These are phyloP conservation scores for Pelargonium australe DNA, from an alignment of 441 rosid species.

Conservation along the genomic window DNA sequence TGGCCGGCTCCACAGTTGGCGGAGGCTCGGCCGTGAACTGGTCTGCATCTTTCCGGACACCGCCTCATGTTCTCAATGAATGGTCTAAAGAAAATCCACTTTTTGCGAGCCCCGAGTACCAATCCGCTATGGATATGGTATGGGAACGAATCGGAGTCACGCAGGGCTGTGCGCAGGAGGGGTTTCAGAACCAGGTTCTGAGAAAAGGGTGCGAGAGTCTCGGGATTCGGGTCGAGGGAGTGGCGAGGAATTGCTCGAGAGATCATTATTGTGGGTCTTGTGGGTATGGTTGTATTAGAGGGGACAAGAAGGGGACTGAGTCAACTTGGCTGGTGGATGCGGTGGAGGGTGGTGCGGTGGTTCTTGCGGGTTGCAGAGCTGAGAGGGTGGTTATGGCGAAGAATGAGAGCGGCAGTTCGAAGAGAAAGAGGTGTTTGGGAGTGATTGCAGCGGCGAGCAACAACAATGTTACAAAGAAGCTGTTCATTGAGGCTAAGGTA, in stretches of 20 bases:
- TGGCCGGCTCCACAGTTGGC: slow-evolving; percentile 69
- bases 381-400: slow-evolving; percentile 47
- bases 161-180: slow-evolving; percentile 39
- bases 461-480: slow-evolving; percentile 29
- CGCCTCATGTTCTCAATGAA: slow-evolving; percentile 48
- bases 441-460: slow-evolving; percentile 39
- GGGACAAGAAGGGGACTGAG: slow-evolving; percentile 80
- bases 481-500: slow-evolving; percentile 59
- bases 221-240: slow-evolving; percentile 41
- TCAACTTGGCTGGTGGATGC: slow-evolving; percentile 81
- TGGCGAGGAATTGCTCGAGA: slow-evolving; percentile 65
- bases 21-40: slow-evolving; percentile 48
- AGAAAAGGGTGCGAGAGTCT: slow-evolving; percentile 68
- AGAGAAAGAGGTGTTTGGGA: slow-evolving; percentile 64
- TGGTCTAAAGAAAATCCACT: slow-evolving; percentile 53
- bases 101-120: slow-evolving; percentile 44
- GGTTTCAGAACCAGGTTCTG: slow-evolving; percentile 69
- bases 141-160: slow-evolving; percentile 69
- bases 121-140: slow-evolving; percentile 59
- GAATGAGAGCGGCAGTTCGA: slow-evolving; percentile 26
- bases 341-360: slow-evolving; percentile 51
- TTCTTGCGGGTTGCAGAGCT: slow-evolving; percentile 73
- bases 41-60: slow-evolving; percentile 65
- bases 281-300: slow-evolving; percentile 62
- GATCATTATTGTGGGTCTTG: slow-evolving; percentile 77